Base-by-base conservation (phyloP, 2,329 filamentous ascomycete genomes). In the Colletotrichum filicis region DNA sequence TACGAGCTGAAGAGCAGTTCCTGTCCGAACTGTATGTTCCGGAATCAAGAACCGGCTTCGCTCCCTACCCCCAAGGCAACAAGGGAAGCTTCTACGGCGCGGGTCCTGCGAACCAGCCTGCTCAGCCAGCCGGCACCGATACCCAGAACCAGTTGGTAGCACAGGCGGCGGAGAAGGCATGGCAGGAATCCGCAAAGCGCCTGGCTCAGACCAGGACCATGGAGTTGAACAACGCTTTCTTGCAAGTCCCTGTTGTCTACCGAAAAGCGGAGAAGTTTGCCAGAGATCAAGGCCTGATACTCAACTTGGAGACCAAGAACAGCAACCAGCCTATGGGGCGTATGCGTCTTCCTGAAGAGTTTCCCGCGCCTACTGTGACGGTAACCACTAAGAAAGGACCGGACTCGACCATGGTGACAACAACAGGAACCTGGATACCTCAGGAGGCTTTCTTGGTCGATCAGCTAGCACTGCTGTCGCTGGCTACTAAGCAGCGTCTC, bases 1-100 rank as follows among this genome's bases (percentile, higher is more conserved):
- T 98, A 59, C 92, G 93, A 71, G 95, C 95, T 75, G 95, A 98
- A 81, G 94, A 97, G 79, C 94, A 95, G 77, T 94, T 91, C 76
- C 87, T 97, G 81, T 92, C 94, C 57, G 91, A 91, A 72, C 86
- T 91, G 69, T 92, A 91, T 79, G 88, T 90, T 57, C 82, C 85
- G 66, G 87, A 81, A 87, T 9, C 78, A 80, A 82, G 87, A 78
- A 85, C 87, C 59, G 85, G 92, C 16, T 89, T 89, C 74, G 84
- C 85, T 16, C 84, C 90, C 26, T 89, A 92, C 74, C 83, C 87
- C 8, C 83, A 90, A 1, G 88, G 89, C 14, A 81, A 85, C 53
- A 89, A 89, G 75, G 83, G 85, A 6, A 90, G 87, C 4, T 91
- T 93, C 74, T 92, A 92, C 74, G 91, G 91, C 24, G 87, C 90